Evolutionary conservation across 2,329 filamentous ascomycete species (phyloP).

Genomic region (Trichoderma breve): DNA sequence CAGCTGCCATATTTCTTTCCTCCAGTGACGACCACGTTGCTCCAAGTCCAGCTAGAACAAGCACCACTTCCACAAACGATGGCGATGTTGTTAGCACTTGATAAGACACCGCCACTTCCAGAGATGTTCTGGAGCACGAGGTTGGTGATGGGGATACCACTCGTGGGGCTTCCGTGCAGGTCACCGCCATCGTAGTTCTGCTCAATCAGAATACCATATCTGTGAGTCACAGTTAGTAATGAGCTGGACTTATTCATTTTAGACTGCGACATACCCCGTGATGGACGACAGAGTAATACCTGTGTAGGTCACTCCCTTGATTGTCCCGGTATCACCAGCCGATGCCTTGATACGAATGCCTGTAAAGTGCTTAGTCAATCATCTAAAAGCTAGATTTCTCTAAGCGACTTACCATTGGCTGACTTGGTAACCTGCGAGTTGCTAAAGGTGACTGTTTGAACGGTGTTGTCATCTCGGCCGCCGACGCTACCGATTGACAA

Average conservation of each 20-base stretch:
- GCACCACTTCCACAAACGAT: slow-evolving; percentile 50
- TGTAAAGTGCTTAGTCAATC: not conserved
- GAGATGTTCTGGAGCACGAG: slow-evolving; percentile 43
- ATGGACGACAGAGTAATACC: slow-evolving; percentile 43
- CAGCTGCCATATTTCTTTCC: slow-evolving; percentile 41
- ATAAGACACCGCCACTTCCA: slow-evolving; percentile 38
- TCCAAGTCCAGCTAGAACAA: slow-evolving; percentile 53
- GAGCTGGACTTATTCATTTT: not conserved
- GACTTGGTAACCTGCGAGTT: slow-evolving; percentile 50
- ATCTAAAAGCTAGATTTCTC: rapidly evolving
- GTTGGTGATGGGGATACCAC: slow-evolving; percentile 49
- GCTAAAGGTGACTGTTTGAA: slow-evolving; percentile 49
- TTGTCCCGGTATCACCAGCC: slow-evolving; percentile 43
- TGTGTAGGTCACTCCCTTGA: slow-evolving; percentile 43
- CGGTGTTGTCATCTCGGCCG: slow-evolving; percentile 50
- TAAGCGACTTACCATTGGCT: slow-evolving; percentile 41
- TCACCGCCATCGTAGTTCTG: slow-evolving; percentile 49
- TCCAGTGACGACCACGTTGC: slow-evolving; percentile 48
- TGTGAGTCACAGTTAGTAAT: not conserved
- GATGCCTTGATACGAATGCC: slow-evolving; percentile 48
- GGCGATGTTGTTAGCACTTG: slow-evolving; percentile 44
- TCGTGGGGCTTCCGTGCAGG: slow-evolving; percentile 43
- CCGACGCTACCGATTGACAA: slow-evolving; percentile 45
- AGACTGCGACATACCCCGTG: slow-evolving; percentile 27
- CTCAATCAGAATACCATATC: slow-evolving; percentile 39